Conservation (phyloP, 768 basidiomycete species). For the Mycena galericulata region DNA sequence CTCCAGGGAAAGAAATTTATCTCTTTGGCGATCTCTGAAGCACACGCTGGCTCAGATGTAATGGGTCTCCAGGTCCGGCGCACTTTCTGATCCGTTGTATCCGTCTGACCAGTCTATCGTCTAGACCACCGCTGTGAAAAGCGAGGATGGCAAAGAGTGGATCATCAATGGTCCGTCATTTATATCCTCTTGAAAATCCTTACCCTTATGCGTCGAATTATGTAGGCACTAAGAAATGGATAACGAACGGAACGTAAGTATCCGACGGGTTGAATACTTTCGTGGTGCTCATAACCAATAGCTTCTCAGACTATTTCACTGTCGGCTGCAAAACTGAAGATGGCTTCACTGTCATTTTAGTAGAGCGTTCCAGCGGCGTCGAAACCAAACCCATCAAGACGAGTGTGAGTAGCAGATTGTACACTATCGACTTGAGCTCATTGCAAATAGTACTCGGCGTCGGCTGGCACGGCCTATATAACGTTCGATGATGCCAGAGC, state of each 20-base stretch:
- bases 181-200: background rate
- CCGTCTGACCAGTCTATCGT: background rate
- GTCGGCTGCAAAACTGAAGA: slow-evolving; percentile 80
- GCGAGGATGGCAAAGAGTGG: slow-evolving; percentile 85
- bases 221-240: slow-evolving; percentile 85
- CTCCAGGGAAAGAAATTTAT: slow-evolving; percentile 86
- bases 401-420: slow-evolving; percentile 53
- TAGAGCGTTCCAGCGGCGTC: slow-evolving; percentile 77
- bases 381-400: slow-evolving; percentile 76
- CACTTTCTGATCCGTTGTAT: background rate
- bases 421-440: slow-evolving; percentile 38
- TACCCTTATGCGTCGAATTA: background rate
- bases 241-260: slow-evolving; percentile 80
- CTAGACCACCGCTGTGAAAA: slow-evolving; percentile 83
- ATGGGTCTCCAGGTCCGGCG: slow-evolving; percentile 62
- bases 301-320: slow-evolving; percentile 73
- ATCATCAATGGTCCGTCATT: slow-evolving; percentile 72
- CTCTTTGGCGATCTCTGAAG: slow-evolving; percentile 89
- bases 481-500: slow-evolving; percentile 73
- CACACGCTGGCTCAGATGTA: slow-evolving; percentile 90
- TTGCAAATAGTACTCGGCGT: slow-evolving; percentile 57
- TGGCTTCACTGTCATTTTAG: slow-evolving; percentile 83
- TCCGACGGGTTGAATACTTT: slow-evolving; percentile 36
- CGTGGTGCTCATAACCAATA: slow-evolving; percentile 28
- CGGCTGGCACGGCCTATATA: slow-evolving; percentile 72